These are phyloP conservation scores for Neolentinus lepideus DNA, from an alignment of 1,284 basidiomycete genomes.

Conservation along the genomic window DNA sequence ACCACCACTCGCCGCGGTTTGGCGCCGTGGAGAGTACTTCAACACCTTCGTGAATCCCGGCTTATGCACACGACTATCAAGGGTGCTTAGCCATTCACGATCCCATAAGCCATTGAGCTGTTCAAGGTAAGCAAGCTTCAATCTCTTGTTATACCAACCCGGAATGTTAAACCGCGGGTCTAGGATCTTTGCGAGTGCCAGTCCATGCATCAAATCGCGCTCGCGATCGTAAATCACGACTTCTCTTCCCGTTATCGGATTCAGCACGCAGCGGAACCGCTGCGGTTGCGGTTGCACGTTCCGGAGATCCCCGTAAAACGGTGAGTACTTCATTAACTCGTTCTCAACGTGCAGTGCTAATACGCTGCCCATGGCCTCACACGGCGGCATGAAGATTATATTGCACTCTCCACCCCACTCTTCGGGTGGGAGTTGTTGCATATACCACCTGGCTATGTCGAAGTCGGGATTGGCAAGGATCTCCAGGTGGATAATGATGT, in stretches of 20 bases:
- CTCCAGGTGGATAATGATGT: neutral
- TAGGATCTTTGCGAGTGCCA: neutral
- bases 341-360: no score
- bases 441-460: neutral
- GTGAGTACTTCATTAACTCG: no score
- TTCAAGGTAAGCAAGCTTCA: neutral
- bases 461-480: neutral
- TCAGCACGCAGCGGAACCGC: no score
- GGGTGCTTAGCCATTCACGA: no score
- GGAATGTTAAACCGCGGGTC: neutral
- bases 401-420: neutral
- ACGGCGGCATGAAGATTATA: neutral
- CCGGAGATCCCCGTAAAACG: no score
- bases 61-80: no score
- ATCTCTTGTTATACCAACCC: neutral
- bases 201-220: neutral
- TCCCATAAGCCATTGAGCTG: no score
- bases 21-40: no score
- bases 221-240: neutral
- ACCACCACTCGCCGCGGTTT: no score
- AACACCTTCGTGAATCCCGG: no score
- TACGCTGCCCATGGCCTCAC: no score
- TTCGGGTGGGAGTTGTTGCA: neutral
- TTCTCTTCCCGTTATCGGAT: neutral
- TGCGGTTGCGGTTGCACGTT: no score